A percentile compares a stretch with the other conserved stretches of the same genome.
phyloP scores from a whole-genome alignment of 352 stramenopile genomes.

The Phytopythium ostracodes region DNA sequence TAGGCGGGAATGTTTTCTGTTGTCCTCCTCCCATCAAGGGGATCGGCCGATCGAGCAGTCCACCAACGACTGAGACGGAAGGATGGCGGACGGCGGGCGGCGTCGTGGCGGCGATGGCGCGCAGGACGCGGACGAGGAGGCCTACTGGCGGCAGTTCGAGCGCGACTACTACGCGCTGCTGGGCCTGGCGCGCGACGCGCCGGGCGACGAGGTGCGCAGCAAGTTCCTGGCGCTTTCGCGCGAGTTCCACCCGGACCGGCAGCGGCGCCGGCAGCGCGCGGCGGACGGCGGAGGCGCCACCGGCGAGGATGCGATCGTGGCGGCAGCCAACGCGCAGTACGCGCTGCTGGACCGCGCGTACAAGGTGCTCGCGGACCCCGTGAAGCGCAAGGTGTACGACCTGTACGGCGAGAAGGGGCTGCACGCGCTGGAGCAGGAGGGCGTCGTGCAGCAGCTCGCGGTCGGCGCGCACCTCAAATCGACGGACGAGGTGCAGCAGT shows the following conservation, averaged over 20 bases:
- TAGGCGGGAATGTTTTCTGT: background rate
- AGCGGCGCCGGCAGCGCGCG: slow-evolving; percentile 11
- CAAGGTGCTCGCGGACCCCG: slow-evolving; percentile 71
- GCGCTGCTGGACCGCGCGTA: slow-evolving; percentile 76
- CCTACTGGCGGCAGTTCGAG: slow-evolving; percentile 53
- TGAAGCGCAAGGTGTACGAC: slow-evolving; percentile 70
- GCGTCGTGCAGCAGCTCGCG: slow-evolving; percentile 20
- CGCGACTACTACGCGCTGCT: slow-evolving; percentile 85
- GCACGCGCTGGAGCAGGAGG: slow-evolving; percentile 60
- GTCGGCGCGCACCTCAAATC: slow-evolving; percentile 46
- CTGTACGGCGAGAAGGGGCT: slow-evolving; percentile 72
- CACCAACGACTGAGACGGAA: background rate
- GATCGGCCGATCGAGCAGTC: background rate
- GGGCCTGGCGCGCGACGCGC: slow-evolving; percentile 51
- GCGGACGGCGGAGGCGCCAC: background rate
- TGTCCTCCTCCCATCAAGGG: background rate
- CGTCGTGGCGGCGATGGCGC: background rate
- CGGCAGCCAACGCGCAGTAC: slow-evolving; percentile 73
- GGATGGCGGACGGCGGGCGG: slow-evolving; percentile 11
- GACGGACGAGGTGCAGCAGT: slow-evolving; percentile 42
- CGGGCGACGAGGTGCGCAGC: slow-evolving; percentile 57
- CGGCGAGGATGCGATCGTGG: slow-evolving; percentile 43
- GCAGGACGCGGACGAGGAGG: slow-evolving; percentile 24
- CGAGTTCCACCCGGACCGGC: slow-evolving; percentile 83
- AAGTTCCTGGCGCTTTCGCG: slow-evolving; percentile 69